phyloP scores from a whole-genome alignment of 768 basidiomycete species.

The Gloeostereum incarnatum region DNA sequence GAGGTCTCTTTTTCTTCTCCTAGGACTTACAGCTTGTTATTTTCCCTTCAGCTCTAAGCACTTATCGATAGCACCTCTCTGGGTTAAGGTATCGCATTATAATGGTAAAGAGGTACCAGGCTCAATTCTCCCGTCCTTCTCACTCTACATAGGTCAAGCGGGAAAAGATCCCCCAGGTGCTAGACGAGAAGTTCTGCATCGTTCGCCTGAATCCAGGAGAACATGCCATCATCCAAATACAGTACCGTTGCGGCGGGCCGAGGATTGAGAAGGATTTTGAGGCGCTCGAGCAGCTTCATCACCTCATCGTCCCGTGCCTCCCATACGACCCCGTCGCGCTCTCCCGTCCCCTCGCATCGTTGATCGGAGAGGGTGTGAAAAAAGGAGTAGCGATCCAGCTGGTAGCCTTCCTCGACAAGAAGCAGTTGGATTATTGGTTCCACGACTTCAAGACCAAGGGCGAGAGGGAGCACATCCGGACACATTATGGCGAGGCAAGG shows the following conservation, averaged over 20 bases:
- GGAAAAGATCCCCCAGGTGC: constrained; percentile 1
- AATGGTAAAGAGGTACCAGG: constrained; percentile 1
- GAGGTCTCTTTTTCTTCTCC: too few species aligned
- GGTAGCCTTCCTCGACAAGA: constrained; percentile 2
- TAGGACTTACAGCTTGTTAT: too few species aligned
- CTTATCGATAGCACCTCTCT: background rate
- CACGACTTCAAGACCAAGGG: constrained; percentile 7
- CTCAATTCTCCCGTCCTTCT: background rate
- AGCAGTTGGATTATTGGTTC: constrained; percentile 7
- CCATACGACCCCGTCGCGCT: constrained; percentile 6
- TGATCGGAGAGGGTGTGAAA: constrained; percentile 6
- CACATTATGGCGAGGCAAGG: constrained; percentile 9
- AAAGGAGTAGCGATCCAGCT: constrained; percentile 1
- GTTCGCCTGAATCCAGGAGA: constrained; percentile 9
- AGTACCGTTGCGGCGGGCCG: constrained; percentile 9
- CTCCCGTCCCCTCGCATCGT: background rate
- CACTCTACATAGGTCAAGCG: background rate
- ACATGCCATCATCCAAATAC: constrained; percentile 6
- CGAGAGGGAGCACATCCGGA: constrained; percentile 5
- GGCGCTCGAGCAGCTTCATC: constrained; percentile 6
- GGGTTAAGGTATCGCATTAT: background rate
- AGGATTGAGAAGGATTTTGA: constrained; percentile 8
- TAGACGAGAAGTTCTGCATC: constrained; percentile 4
- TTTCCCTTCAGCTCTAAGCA: too few species aligned
- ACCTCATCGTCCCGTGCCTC: constrained; percentile 5